Evolutionary conservation across 140 eudicot species (phyloP), one percentile per base, ranked within the genome.

Genomic region (Eryngium alpinum): DNA sequence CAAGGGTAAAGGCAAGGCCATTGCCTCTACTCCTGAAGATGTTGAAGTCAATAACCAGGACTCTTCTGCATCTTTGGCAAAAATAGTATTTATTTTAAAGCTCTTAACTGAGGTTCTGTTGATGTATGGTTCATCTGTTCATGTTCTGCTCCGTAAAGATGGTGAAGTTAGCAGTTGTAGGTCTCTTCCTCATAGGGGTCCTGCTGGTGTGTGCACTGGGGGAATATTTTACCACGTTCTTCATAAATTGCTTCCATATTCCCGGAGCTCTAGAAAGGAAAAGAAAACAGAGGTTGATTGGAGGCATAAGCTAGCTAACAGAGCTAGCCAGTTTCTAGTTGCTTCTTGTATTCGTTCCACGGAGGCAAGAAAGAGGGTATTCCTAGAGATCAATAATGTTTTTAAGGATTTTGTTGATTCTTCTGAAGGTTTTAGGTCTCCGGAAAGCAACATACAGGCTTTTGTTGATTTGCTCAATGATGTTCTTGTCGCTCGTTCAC

Each of bases 341-440:
- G 93, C 98, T 70, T 85, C 96, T 31, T 91, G 97, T 84, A 98
- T 89, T 84, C 99, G 99, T 72, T 96, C 99, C 77, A 84, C 94
- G 29, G 99, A 96, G 84, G 98, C 97, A 12, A 89, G 98, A 86
- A 93, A 78, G 86, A 90, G 99, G 81, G 86, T 93, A 22, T 91
- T 96, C 66, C 17, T 87, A 3, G 99, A 93, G 82, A 84, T 93
- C 66, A 89, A 81, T 83, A 77, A 83, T 43, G 96, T 87, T 1
- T 87, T 91, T 50, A 86, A 70, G 78, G 94, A 92, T 33, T 92
- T 92, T 85, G 93, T 93, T 84, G 97, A 90, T 67, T 84, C 87
- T 78, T 84, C 85, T 79, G 79, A 80, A 79, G 92, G 86, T 72
- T 86, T 88, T 81, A 86, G 87, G 84, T 89, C 89, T 15, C 99